phyloP scores from a whole-genome alignment of 2,329 filamentous ascomycete species.

The Hymenoscyphus scutula region DNA sequence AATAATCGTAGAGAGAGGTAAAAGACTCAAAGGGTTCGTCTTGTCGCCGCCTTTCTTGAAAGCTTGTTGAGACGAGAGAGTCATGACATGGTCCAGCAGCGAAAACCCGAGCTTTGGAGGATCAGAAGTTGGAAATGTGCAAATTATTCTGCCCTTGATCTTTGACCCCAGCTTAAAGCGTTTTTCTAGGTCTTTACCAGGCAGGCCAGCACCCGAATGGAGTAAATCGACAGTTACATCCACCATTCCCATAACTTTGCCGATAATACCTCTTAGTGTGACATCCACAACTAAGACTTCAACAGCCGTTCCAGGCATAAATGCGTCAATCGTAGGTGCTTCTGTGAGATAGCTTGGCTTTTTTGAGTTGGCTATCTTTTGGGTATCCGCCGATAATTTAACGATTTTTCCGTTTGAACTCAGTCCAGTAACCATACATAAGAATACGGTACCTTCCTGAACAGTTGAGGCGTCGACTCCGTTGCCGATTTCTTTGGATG shows the following conservation, averaged over 20 bases:
- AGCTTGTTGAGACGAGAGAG: slow-evolving; percentile 49
- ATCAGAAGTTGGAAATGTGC: slow-evolving; percentile 77
- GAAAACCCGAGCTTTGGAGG: slow-evolving; percentile 85
- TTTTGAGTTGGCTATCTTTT: slow-evolving; percentile 64
- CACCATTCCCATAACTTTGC: slow-evolving; percentile 88
- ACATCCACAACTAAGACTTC: slow-evolving; percentile 80
- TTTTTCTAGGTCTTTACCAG: slow-evolving; percentile 66
- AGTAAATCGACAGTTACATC: slow-evolving; percentile 88
- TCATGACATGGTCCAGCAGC: slow-evolving; percentile 77
- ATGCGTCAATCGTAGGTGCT: slow-evolving; percentile 84
- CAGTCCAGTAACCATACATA: slow-evolving; percentile 77
- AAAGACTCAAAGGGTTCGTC: slow-evolving; percentile 52
- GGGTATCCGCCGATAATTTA: slow-evolving; percentile 75
- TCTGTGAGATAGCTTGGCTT: slow-evolving; percentile 65
- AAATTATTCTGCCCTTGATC: slow-evolving; percentile 82
- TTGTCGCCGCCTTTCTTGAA: slow-evolving; percentile 46
- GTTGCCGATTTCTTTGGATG: slow-evolving; percentile 75
- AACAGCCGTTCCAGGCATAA: slow-evolving; percentile 86
- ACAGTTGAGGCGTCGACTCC: slow-evolving; percentile 64
- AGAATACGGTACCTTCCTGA: slow-evolving; percentile 78
- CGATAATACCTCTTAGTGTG: slow-evolving; percentile 70
- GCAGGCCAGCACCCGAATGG: slow-evolving; percentile 76
- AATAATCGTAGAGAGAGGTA: slow-evolving; percentile 72
- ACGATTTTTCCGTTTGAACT: slow-evolving; percentile 77
- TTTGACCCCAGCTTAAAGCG: slow-evolving; percentile 83